Percentiles rank a stretch among this genome's conserved stretches.
Evolutionary conservation across 208 protist species (phyloP).

Genomic region (Jaenimonas drosophilae): DNA sequence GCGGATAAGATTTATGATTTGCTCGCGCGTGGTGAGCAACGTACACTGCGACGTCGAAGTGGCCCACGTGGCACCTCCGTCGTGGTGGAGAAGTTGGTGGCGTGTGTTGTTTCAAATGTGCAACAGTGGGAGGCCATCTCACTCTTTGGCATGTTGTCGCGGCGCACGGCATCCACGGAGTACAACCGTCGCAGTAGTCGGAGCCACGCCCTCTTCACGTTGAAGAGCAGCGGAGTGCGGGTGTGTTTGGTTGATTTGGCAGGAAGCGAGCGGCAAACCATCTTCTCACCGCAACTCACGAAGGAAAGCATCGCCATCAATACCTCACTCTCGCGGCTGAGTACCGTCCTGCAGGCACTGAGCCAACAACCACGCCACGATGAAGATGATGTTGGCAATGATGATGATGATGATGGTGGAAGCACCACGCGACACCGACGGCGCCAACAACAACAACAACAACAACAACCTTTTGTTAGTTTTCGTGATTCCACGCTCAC

Average conservation of each 20-base stretch:
- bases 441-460: no score
- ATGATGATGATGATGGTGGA: constrained; percentile 22
- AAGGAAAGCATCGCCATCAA: constrained; percentile 88
- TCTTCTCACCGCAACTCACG: constrained; percentile 77
- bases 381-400: constrained; percentile 22
- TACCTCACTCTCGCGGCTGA: constrained; percentile 80
- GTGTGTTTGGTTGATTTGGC: constrained; percentile 84
- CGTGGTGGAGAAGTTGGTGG: constrained; percentile 66
- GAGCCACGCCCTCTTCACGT: constrained; percentile 89
- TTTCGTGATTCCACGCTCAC: constrained; percentile 83
- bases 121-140: constrained; percentile 63
- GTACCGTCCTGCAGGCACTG: constrained; percentile 81
- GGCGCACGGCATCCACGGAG: constrained; percentile 76
- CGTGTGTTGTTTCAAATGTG: constrained; percentile 40
- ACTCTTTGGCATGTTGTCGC: constrained; percentile 61
- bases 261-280: constrained; percentile 78
- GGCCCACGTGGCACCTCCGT: constrained; percentile 19
- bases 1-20: constrained; percentile 72
- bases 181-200: constrained; percentile 88
- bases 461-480: constrained; percentile 82
- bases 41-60: constrained; percentile 34
- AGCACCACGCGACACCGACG: no score
- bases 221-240: constrained; percentile 65
- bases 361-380: constrained; percentile 30
- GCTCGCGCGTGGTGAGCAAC: constrained; percentile 42